Percentiles rank a stretch among this genome's conserved stretches.
phyloP scores from a whole-genome alignment of 2,329 filamentous ascomycete species.

The Cephalotrichum gorgonifer region DNA sequence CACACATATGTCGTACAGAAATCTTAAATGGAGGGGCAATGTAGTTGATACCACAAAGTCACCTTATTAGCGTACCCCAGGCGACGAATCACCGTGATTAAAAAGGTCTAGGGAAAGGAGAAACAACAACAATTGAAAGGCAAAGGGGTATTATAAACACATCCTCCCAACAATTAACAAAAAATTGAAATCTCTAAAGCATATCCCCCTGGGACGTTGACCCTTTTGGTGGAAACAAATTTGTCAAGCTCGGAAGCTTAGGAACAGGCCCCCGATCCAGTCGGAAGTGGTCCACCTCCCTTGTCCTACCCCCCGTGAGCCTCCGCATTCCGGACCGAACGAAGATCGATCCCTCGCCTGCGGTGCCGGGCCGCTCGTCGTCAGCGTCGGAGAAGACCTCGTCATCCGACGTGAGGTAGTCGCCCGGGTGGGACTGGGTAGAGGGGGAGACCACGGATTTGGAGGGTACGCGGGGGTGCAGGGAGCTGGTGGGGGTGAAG shows the following conservation, averaged over 20 bases:
- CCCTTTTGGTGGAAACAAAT: constrained; percentile 18
- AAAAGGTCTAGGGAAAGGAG: too few species aligned
- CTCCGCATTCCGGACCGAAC: constrained; percentile 48
- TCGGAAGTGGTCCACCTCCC: constrained; percentile 25
- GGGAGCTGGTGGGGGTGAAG: constrained; percentile 48
- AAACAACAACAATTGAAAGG: too few species aligned
- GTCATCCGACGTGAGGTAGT: constrained; percentile 61
- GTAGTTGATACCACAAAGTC: too few species aligned
- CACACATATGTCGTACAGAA: too few species aligned
- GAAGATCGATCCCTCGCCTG: constrained; percentile 39
- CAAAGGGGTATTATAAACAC: background rate
- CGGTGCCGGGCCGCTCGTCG: constrained; percentile 34
- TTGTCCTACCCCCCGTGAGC: constrained; percentile 45
- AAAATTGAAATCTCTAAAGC: constrained; percentile 11
- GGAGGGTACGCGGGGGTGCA: constrained; percentile 29
- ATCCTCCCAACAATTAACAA: background rate
- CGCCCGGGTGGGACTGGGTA: constrained; percentile 14
- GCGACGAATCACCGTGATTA: too few species aligned
- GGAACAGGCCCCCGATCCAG: constrained; percentile 24
- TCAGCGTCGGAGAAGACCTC: constrained; percentile 78
- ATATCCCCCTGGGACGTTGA: constrained; percentile 23
- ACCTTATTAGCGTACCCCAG: too few species aligned
- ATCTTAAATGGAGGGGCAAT: too few species aligned
- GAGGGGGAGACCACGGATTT: background rate
- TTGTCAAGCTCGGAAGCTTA: constrained; percentile 21